Base-by-base conservation (phyloP, 306 rosid species). In the Fragaria nilgerrensis region DNA sequence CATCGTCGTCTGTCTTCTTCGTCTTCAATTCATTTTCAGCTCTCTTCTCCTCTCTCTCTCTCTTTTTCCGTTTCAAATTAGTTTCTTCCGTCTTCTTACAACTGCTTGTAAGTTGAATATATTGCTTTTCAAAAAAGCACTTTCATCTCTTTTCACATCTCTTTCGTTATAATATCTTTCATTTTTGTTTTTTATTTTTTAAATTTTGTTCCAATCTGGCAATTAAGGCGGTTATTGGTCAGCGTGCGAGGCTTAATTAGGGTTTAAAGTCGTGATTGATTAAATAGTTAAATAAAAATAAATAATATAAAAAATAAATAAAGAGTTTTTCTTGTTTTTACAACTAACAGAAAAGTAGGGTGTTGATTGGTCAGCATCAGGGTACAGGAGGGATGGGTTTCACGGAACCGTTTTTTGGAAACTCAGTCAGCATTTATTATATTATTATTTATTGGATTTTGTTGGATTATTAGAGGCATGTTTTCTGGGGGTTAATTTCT, bases 281-380 rank as follows among this genome's bases (percentile, higher is more conserved):
- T 37, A 2, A 23, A 9, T 37, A 43, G n/a, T 56, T 36, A n/a
- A 3, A 13, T 39, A 7, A 41, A 41, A 4, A 65, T 9, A 0
- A 27, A 32, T 0, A n/a, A n/a, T n/a, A n/a, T n/a, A n/a, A n/a
- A n/a, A 15, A 9, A 5, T 1, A 66, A 0, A 15, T 3, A 6
- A 29, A 5, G 1, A 13, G 39, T 15, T 64, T 77, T 72, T 70
- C 3, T 53, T 43, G 43, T 58, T 10, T 10, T 34, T 52, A 49
- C 75, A 49, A 50, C n/a, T 44, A 22, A 3, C 67, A 27, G 20
- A 14, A 34, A 22, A 82, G 37, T 7, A 2, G 73, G 15, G 76
- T 34, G 78, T 53, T 63, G 59, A 83, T 75, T 71, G 81, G 83
- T 79, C 83, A 70, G 77, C 75, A 45, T 70, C 83, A 22, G 63